Conservation (phyloP, 2,329 filamentous ascomycete genomes). For the Curvularia eragrostidis region DNA sequence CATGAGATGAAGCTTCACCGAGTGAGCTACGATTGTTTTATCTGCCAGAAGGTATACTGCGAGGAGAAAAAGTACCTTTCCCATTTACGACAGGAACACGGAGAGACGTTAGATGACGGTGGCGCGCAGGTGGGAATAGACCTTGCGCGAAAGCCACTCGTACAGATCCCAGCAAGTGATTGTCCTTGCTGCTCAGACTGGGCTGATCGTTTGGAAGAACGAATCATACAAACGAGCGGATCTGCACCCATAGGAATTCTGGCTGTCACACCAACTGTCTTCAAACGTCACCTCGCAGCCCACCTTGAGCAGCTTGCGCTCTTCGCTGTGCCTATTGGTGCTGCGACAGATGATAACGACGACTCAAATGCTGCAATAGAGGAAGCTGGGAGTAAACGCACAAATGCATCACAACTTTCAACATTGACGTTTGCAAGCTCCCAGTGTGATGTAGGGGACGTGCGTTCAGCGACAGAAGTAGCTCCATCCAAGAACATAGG, state of each 20-base stretch:
- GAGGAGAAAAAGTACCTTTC: neutral
- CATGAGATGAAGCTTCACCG: neutral
- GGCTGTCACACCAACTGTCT: neutral
- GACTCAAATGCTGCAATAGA: neutral
- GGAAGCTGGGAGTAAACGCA: neutral
- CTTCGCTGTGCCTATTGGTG: neutral
- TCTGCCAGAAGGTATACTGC: neutral
- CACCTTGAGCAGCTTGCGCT: conserved; percentile 1
- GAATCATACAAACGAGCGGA: neutral
- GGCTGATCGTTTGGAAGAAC: neutral
- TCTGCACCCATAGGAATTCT: neutral
- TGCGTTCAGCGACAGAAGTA: neutral
- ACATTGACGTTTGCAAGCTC: neutral
- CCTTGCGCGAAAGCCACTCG: neutral
- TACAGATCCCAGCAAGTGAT: neutral
- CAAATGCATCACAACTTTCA: neutral
- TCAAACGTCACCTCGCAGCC: conserved; percentile 1
- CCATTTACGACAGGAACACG: neutral
- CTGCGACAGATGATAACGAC: neutral
- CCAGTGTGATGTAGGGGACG: neutral
- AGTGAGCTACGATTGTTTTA: neutral
- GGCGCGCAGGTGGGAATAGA: neutral
- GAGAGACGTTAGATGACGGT: neutral
- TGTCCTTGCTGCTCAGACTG: neutral
- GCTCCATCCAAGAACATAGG: neutral